Conservation (phyloP, 768 basidiomycete species). For the Pisolithus microcarpus region DNA sequence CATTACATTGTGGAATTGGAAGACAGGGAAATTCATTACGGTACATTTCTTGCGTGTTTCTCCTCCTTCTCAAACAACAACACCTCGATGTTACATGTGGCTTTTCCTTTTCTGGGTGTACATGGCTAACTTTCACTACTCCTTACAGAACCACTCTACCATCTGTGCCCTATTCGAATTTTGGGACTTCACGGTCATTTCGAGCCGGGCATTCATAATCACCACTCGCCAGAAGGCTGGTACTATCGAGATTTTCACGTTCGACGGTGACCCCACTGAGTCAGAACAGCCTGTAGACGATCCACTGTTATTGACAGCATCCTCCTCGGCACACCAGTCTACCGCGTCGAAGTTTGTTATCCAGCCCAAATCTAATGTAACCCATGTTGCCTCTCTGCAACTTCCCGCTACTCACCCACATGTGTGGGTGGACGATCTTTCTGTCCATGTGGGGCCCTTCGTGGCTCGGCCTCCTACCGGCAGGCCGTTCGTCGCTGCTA, state of each 20-base stretch:
- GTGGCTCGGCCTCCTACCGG: constrained; percentile 16
- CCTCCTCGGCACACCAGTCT: too few species aligned
- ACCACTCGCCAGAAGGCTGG: constrained; percentile 30
- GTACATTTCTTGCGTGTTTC: constrained; percentile 23
- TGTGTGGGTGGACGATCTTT: constrained; percentile 12
- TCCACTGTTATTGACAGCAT: too few species aligned
- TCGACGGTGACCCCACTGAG: constrained; percentile 15
- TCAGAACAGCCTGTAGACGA: too few species aligned
- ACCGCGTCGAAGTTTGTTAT: not conserved
- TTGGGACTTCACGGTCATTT: constrained; percentile 44
- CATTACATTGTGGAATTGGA: constrained; percentile 47
- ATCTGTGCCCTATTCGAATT: constrained; percentile 19
- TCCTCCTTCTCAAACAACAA: too few species aligned
- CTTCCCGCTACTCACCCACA: constrained; percentile 9
- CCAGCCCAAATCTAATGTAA: constrained; percentile 1
- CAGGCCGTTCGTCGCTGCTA: constrained; percentile 22
- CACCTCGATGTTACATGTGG: too few species aligned
- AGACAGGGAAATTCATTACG: constrained; percentile 32
- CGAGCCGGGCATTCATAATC: constrained; percentile 36
- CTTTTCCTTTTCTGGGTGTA: not conserved
- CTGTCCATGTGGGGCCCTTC: constrained; percentile 28
- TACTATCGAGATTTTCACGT: constrained; percentile 37
- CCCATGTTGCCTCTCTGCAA: constrained; percentile 14
- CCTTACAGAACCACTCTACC: not conserved
- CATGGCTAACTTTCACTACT: not conserved